Evolutionary conservation across 371 early-diverging fungal genomes (phyloP).

Genomic region (Syncephalis plumigaleata): DNA sequence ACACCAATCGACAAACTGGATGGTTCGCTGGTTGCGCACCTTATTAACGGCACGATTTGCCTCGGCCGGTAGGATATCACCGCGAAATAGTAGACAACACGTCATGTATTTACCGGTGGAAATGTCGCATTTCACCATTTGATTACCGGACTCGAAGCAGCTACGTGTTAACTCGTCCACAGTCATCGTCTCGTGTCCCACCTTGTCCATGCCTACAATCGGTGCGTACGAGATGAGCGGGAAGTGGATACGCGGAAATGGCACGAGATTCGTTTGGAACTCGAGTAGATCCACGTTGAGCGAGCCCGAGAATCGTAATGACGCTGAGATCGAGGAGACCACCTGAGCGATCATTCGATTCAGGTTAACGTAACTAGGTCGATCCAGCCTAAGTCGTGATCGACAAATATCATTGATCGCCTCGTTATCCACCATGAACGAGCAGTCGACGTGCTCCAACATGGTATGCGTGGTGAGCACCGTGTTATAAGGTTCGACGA

Average conservation of each 20-base stretch:
- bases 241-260: conserved; percentile 95
- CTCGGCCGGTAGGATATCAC: conserved; percentile 75
- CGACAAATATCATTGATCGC: conserved; percentile 98
- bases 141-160: conserved; percentile 88
- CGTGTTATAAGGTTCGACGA: conserved; percentile 98
- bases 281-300: conserved; percentile 94
- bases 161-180: conserved; percentile 81
- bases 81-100: conserved; percentile 86
- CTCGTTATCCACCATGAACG: conserved; percentile 99
- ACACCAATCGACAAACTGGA: conserved; percentile 97
- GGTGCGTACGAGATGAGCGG: conserved; percentile 94
- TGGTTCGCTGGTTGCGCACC: conserved; percentile 80
- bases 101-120: conserved; percentile 92
- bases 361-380: conserved; percentile 95
- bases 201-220: conserved; percentile 79
- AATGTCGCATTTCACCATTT: conserved; percentile 94
- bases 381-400: conserved; percentile 93
- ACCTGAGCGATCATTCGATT: conserved; percentile 99
- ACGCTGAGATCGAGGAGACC: conserved; percentile 98
- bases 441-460: conserved; percentile 95
- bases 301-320: conserved; percentile 94
- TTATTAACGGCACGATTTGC: conserved; percentile 74
- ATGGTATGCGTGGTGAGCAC: conserved; percentile 98
- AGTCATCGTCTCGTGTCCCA: conserved; percentile 78
- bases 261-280: conserved; percentile 96